Evolutionary conservation across 192 early-diverging fungal genomes (phyloP), one percentile per base, ranked within the genome.

Genomic region (Coemansia sp.): DNA sequence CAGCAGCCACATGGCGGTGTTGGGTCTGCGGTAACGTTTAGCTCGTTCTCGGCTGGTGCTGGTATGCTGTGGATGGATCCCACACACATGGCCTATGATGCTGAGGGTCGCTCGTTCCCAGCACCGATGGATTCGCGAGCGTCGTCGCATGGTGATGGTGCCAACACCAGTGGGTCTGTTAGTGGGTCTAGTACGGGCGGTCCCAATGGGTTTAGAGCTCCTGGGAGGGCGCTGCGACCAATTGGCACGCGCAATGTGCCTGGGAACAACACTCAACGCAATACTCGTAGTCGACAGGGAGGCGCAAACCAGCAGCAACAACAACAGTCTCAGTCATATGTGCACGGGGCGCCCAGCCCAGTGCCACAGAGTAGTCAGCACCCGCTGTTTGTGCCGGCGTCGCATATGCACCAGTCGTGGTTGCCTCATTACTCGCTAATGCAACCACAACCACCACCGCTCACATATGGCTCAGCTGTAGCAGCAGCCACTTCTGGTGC

Each of bases 11-110:
- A 13, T 1, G 40, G 40, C 10, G 48, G 10, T 13, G 11, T 24
- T 16, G 43, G 59, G 28, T 38, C 48, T 31, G 60, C 39, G 0
- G 36, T 62, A 20, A 14, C 28, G 43, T 59, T 73, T 14, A 60
- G 60, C 35, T 31, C 76, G 40, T 69, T 79, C 39, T 50, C 67
- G 9, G 45, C 76, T 0, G 67, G 65, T 21, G 67, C 63, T 1
- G 58, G 45, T n/a, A 66, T 61, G 70, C 57, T 79, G 24, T 79
- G 76, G 76, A 24, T 64, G 9, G 76, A 73, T 36, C 57, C 67
- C 10, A 35, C 48, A 6, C 23, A 16, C 6, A 33, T 45, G 10
- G 40, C 24, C 2, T 38, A 46, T 34, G 67, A 45, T 3, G 24
- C 58, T 9, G 20, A 20, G 9, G 59, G 24, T 4, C 66, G 26